These are phyloP conservation scores for Amphibolis antarctica DNA, from an alignment of 106 monocot species.

Conservation along the genomic window DNA sequence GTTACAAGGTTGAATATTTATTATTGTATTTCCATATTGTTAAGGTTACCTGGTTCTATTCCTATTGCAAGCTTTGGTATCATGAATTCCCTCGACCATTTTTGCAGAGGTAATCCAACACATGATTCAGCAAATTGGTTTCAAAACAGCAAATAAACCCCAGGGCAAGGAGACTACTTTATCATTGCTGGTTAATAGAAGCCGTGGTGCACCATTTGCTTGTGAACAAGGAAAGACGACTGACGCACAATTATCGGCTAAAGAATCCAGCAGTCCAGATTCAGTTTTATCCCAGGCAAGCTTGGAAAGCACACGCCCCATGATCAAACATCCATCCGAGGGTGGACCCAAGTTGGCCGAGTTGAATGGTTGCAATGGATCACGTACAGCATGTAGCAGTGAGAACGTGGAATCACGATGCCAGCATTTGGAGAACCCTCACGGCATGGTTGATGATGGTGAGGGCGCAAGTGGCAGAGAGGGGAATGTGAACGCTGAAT, in stretches of 20 bases:
- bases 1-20: conserved; percentile 32
- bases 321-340: conserved; percentile 7
- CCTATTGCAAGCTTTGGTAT: no score
- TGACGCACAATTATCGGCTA: background rate
- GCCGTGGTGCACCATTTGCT: conserved; percentile 10
- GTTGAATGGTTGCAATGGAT: no score
- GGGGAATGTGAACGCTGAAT: background rate
- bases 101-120: conserved; percentile 34
- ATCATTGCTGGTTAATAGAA: conserved; percentile 5
- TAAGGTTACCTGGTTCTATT: no score
- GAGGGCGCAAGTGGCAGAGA: background rate
- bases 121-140: conserved; percentile 28
- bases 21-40: background rate
- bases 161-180: conserved; percentile 13
- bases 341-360: background rate
- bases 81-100: background rate
- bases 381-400: background rate
- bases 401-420: no score
- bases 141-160: conserved; percentile 9
- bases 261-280: conserved; percentile 35
- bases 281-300: conserved; percentile 30
- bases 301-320: conserved; percentile 16
- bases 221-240: conserved; percentile 10
- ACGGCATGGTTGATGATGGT: conserved; percentile 4
- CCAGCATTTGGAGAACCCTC: conserved; percentile 8